Evolutionary conservation across 257 asterid genomes (phyloP), one percentile per base, ranked within the genome.

Genomic region (Solanum sejunctum): DNA sequence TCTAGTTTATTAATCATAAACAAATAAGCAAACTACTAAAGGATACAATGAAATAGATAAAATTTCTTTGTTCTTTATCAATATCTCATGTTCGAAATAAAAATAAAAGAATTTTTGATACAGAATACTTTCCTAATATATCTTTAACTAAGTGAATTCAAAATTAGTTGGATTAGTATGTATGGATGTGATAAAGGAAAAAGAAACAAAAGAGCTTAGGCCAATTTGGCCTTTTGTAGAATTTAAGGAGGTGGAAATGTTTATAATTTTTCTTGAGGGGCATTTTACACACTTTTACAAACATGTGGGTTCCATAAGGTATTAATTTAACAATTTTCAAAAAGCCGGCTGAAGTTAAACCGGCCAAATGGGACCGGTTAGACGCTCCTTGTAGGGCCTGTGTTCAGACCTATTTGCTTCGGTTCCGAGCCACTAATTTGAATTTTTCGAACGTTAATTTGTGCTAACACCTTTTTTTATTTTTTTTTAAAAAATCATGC

Each of bases 391-490:
- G 57, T 47, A 15, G 80, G 80, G 1, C 64, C 82, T 8, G 36
- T 26, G 47, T 47, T 86, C 89, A 54, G 60, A 87, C 88, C 91
- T 78, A 12, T 39, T 86, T 88, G 94, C 90, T 87, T 84, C 90
- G 94, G 91, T 7, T 63, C 92, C 95, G 87, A 91, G 84, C 95
- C 94, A 58, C 54, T 7, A 66, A 86, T 93, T 95, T 92, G 95
- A 95, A 93, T 82, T 52, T 61, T 88, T 89, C 85, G 95, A 93
- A 92, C 97, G 98, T 95, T 95, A 82, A 41, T 66, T 26, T 36
- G 49, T 66, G 8, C 47, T 66, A 12, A 21, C 51, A 11, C n/a
- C 55, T 58, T 56, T 58, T 81, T 55, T 64, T 32, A 4, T 17
- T 32, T 32, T 32, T 32, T 32, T 32, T 32, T 0, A 2, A 32